A percentile compares a stretch with the other conserved stretches of the same genome.
Evolutionary conservation across 1,139 yeast genomes (phyloP).

Genomic region (Sugiyamaella castrensis): DNA sequence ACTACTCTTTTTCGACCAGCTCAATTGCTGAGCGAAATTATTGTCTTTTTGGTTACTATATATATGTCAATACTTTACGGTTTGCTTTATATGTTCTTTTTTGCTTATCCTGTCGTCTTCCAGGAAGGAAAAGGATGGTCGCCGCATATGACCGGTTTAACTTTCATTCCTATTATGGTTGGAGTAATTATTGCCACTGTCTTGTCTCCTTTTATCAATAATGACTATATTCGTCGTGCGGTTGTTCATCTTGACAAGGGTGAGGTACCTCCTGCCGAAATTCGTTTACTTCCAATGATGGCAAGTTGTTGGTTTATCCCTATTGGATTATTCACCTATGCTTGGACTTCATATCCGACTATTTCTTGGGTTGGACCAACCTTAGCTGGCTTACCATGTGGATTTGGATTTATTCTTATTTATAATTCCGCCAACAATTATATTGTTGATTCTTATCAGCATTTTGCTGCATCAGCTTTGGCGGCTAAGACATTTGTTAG

Average conservation of each 20-base stretch:
- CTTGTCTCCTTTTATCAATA: constrained; percentile 57
- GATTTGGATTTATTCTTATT: constrained; percentile 48
- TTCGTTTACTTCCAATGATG: constrained; percentile 77
- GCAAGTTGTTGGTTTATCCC: constrained; percentile 67
- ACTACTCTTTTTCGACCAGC: constrained; percentile 72
- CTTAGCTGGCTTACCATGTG: constrained; percentile 73
- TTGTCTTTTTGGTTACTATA: constrained; percentile 72
- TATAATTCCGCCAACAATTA: constrained; percentile 54
- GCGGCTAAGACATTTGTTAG: constrained; percentile 76
- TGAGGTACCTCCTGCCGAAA: constrained; percentile 70
- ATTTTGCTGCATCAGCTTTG: constrained; percentile 79
- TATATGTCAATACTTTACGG: constrained; percentile 90
- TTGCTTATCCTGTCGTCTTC: constrained; percentile 72
- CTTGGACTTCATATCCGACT: constrained; percentile 69
- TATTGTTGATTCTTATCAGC: constrained; percentile 65
- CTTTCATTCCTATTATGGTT: constrained; percentile 69
- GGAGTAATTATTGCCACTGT: constrained; percentile 57
- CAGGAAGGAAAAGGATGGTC: constrained; percentile 66
- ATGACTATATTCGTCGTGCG: constrained; percentile 55
- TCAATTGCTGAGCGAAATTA: constrained; percentile 74
- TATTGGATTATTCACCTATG: constrained; percentile 75
- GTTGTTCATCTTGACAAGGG: constrained; percentile 47
- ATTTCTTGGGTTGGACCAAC: constrained; percentile 89
- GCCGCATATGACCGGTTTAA: constrained; percentile 68
- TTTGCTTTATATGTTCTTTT: constrained; percentile 83